Conservation (phyloP, 2,329 filamentous ascomycete species). For the Ascochyta fabae region DNA sequence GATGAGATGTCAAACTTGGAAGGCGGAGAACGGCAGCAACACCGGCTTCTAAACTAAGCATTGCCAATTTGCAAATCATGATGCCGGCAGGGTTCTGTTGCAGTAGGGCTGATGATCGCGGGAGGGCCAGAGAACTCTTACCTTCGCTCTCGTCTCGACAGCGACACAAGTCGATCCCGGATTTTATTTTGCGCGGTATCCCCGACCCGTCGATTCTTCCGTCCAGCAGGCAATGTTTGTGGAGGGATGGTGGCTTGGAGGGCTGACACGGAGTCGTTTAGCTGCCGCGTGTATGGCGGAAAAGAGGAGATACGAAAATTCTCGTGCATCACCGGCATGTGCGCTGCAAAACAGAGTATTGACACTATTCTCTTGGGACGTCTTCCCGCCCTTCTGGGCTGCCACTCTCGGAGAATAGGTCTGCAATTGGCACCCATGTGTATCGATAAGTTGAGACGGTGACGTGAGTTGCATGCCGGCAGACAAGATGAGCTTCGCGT, state of each 20-base stretch:
- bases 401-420: conserved; percentile 2
- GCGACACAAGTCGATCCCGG: conserved; percentile 12
- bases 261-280: conserved; percentile 8
- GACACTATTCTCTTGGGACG: conserved; percentile 2
- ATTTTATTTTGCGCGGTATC: conserved; percentile 6
- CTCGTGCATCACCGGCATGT: conserved; percentile 1
- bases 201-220: conserved; percentile 3
- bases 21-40: not conserved
- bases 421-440: conserved; percentile 1
- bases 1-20: not conserved
- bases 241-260: conserved; percentile 18
- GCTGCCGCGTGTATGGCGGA: conserved; percentile 9
- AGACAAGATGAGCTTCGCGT: conserved; percentile 19
- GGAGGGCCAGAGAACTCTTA: conserved; percentile 3
- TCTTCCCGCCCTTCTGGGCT: conserved; percentile 1
- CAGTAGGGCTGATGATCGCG: conserved; percentile 18
- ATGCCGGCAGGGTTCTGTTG: conserved; percentile 14
- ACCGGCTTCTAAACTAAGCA: conserved; percentile 1
- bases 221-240: conserved; percentile 3
- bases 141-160: conserved; percentile 3
- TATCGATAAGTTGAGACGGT: conserved; percentile 10
- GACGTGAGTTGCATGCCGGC: conserved; percentile 15
- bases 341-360: conserved; percentile 13
- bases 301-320: conserved; percentile 20
- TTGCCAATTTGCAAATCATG: conserved; percentile 15